Conservation (phyloP, 331 rosid genomes). For the Spiraea crenata region DNA sequence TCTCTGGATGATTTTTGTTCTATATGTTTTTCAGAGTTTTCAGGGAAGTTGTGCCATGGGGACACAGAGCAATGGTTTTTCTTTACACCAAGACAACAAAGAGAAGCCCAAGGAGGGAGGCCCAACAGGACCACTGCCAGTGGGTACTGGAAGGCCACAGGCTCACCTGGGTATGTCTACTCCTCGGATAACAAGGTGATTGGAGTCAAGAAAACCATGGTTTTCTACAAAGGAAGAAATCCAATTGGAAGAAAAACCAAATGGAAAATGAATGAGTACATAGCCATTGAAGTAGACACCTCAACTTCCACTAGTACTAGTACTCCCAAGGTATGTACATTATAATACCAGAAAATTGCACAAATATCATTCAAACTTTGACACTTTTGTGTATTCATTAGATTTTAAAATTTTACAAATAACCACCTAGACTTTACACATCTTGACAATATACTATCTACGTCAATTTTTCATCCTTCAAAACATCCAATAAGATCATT, state of each 20-base stretch:
- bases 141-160: slow-evolving; percentile 96
- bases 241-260: slow-evolving; percentile 79
- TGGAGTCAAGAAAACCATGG: slow-evolving; percentile 86
- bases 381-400: too few relatives aligned
- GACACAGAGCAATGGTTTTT: slow-evolving; percentile 93
- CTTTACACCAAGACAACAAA: slow-evolving; percentile 66
- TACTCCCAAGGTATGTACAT: slow-evolving; percentile 40
- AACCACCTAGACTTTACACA: too few relatives aligned
- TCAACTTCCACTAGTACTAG: slow-evolving; percentile 9
- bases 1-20: neutral
- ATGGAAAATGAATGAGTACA: slow-evolving; percentile 93
- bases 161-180: slow-evolving; percentile 77
- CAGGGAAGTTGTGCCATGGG: slow-evolving; percentile 60
- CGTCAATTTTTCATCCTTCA: too few relatives aligned
- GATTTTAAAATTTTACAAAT: too few relatives aligned
- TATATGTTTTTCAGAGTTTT: slow-evolving; percentile 41
- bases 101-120: slow-evolving; percentile 81
- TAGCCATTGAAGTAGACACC: slow-evolving; percentile 51
- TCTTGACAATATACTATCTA: too few relatives aligned
- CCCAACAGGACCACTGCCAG: slow-evolving; percentile 68
- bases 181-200: slow-evolving; percentile 57
- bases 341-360: too few relatives aligned
- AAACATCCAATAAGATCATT: too few relatives aligned
- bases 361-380: too few relatives aligned
- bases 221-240: slow-evolving; percentile 76